A percentile compares a stretch with the other conserved stretches of the same genome.
Evolutionary conservation across 495 filamentous ascomycete species (phyloP).

Genomic region (Parachaetomium inaequale): DNA sequence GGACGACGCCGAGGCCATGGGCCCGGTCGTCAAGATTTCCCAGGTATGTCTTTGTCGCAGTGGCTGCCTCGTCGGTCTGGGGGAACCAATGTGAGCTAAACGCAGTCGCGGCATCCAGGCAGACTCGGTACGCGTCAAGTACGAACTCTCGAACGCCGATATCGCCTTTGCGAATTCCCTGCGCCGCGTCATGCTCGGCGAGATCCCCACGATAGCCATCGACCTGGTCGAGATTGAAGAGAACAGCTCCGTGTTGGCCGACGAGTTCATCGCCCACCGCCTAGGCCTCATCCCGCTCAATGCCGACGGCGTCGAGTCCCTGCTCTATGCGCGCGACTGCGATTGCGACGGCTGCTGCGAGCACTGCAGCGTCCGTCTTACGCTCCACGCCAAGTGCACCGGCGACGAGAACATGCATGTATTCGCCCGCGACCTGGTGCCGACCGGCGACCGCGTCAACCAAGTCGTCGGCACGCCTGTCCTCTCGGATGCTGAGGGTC

Average conservation of each 20-base stretch:
- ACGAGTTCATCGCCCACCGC: constrained; percentile 93
- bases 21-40: constrained; percentile 67
- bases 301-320: constrained; percentile 73
- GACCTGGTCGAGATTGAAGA: constrained; percentile 88
- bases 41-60: constrained; percentile 48
- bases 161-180: constrained; percentile 92
- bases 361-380: constrained; percentile 78
- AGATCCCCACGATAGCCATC: constrained; percentile 92
- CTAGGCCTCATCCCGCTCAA: constrained; percentile 87
- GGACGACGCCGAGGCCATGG: constrained; percentile 59
- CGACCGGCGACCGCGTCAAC: constrained; percentile 64
- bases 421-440: constrained; percentile 79
- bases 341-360: constrained; percentile 93
- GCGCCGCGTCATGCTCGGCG: constrained; percentile 86
- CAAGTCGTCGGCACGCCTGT: constrained; percentile 68
- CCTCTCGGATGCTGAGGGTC: constrained; percentile 74
- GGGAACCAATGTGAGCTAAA: constrained; percentile 11
- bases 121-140: constrained; percentile 68
- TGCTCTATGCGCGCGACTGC: constrained; percentile 91
- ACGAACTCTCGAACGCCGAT: constrained; percentile 73
- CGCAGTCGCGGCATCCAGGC: constrained; percentile 47
- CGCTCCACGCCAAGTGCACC: constrained; percentile 77
- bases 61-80: background rate
- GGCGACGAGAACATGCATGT: constrained; percentile 81
- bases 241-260: constrained; percentile 91